Evolutionary conservation across 148 eudicot species (phyloP), one percentile per base, ranked within the genome.

Genomic region (Rhododendron griersonianum): DNA sequence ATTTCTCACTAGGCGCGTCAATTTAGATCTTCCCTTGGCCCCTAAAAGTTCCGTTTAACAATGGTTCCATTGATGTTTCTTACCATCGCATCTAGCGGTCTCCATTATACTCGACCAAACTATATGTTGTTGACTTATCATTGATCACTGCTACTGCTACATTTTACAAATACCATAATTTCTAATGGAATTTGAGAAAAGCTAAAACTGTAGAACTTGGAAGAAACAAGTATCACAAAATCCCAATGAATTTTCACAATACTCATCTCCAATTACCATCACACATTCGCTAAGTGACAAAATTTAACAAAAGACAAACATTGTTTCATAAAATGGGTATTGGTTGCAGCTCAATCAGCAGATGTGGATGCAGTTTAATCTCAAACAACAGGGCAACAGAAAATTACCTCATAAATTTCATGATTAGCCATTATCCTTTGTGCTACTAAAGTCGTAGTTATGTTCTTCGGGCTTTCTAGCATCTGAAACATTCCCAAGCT

Each of bases 381-480:
- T 50, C 23, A 50, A 39, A 37, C 19, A 51, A 44, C 81, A 82
- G 51, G n/a, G 28, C 55, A 59, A 37, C 30, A 65, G 75, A 89
- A 39, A 51, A 44, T 75, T 93, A 96, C 99, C 96, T 80, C 75
- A 89, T 92, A 96, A 67, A 88, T 90, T 63, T 93, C 96, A 83
- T 95, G 99, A 88, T 96, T 96, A 76, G 92, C 91, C 80, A 95
- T 89, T 48, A 96, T 96, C 86, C 99, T 90, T 78, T 87, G 87
- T n/a, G 98, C 98, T 63, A 96, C 94, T 2, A 96, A 92, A 71
- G 98, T 90, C 59, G 99, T 93, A 74, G 95, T 95, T 81, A 93
- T 92, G 69, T 90, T 88, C 87, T 90, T 93, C 50, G 98, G 99
- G 92, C 96, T 93, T 82, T 94, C 98, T 15, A 96, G 87, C 84